Evolutionary conservation across 768 basidiomycete species (phyloP).

Genomic region (Mycena latifolia): DNA sequence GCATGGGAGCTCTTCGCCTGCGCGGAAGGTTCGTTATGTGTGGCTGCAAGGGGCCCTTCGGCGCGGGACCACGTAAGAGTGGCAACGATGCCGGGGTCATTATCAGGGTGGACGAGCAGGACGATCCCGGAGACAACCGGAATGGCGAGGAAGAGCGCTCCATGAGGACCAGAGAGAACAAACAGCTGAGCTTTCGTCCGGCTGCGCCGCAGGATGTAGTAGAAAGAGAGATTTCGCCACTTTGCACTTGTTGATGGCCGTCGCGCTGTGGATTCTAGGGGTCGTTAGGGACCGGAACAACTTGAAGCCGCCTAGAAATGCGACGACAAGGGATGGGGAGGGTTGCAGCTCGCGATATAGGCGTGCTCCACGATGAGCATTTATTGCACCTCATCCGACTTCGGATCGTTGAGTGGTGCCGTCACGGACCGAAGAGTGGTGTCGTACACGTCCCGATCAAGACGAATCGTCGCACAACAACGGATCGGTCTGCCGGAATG

Average conservation of each 20-base stretch:
- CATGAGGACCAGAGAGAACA: neutral
- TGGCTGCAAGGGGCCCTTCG: conserved; percentile 23
- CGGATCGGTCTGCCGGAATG: no score
- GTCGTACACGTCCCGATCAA: neutral
- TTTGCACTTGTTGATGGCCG: conserved; percentile 13
- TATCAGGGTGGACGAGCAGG: conserved; percentile 23
- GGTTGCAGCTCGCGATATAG: neutral
- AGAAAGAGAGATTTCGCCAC: neutral
- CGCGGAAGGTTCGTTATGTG: conserved; percentile 28
- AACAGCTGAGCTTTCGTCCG: neutral
- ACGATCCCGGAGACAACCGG: conserved; percentile 3
- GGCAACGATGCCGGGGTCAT: conserved; percentile 15
- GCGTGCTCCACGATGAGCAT: neutral
- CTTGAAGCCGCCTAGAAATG: no score
- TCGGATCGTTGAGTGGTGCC: no score
- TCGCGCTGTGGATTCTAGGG: neutral
- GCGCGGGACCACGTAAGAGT: conserved; percentile 14
- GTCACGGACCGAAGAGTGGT: neutral
- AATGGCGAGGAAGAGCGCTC: conserved; percentile 11
- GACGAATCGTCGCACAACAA: neutral
- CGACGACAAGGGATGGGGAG: no score
- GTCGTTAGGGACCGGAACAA: conserved; percentile 1
- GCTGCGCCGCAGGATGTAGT: neutral
- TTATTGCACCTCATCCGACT: no score
- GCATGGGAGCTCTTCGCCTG: neutral